Conservation (phyloP, 192 early-diverging fungal genomes). For the Obelidium mucronatum region DNA sequence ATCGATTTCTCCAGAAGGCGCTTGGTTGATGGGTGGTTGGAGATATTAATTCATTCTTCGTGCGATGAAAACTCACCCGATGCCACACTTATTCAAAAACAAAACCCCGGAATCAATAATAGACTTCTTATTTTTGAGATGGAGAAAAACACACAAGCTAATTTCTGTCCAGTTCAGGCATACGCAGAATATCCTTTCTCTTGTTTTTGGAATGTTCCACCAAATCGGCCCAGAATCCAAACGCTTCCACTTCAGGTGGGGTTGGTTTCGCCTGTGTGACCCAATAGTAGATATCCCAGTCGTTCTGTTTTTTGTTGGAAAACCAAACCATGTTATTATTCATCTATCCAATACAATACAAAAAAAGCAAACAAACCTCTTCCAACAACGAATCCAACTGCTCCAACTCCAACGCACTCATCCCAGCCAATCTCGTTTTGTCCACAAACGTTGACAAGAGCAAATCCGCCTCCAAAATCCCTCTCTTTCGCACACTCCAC, state of each 20-base stretch:
- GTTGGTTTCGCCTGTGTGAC: conserved; percentile 53
- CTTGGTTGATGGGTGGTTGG: no score
- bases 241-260: conserved; percentile 45
- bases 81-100: no score
- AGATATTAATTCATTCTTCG: no score
- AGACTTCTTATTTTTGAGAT: no score
- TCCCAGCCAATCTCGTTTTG: conserved; percentile 56
- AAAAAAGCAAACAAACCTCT: conserved; percentile 34
- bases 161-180: conserved; percentile 76
- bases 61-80: no score
- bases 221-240: conserved; percentile 53
- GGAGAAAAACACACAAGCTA: background rate
- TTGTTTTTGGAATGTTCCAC: conserved; percentile 82
- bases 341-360: background rate
- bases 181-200: conserved; percentile 74
- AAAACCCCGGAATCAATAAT: no score
- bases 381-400: conserved; percentile 83
- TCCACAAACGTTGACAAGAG: conserved; percentile 88
- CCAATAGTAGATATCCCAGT: conserved; percentile 99
- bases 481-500: conserved; percentile 90
- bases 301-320: conserved; percentile 55
- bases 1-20: no score
- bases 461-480: conserved; percentile 93
- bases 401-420: conserved; percentile 66
- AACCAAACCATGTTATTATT: background rate